A percentile compares a stretch with the other conserved stretches of the same genome.
Evolutionary conservation across 371 early-diverging fungal genomes (phyloP).

Genomic region (Mortierella sp.): DNA sequence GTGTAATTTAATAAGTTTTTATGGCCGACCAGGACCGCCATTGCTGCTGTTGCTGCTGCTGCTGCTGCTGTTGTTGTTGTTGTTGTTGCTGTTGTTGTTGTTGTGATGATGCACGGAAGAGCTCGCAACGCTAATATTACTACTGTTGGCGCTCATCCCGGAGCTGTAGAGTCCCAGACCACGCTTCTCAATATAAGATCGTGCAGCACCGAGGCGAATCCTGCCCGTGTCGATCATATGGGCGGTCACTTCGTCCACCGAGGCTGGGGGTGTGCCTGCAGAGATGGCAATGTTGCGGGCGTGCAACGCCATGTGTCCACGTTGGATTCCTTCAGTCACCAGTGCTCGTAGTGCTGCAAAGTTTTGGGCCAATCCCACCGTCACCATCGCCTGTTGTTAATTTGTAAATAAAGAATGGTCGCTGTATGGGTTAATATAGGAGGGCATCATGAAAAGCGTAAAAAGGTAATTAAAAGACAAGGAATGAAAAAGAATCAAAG

Average conservation of each 20-base stretch:
- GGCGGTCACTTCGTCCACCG: conserved; percentile 71
- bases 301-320: conserved; percentile 78
- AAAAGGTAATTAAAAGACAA: neutral
- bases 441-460: neutral
- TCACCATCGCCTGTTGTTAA: conserved; percentile 62
- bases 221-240: conserved; percentile 75
- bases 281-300: conserved; percentile 79
- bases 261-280: conserved; percentile 74
- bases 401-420: neutral
- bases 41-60: neutral
- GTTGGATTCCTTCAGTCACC: conserved; percentile 78
- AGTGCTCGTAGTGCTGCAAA: conserved; percentile 82
- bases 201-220: conserved; percentile 67
- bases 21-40: neutral
- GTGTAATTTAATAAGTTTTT: neutral
- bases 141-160: conserved; percentile 22
- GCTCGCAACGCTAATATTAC: conserved; percentile 16
- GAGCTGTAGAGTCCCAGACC: conserved; percentile 31
- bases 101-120: neutral
- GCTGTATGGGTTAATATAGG: no score
- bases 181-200: conserved; percentile 62
- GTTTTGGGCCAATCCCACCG: conserved; percentile 79
- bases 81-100: neutral
- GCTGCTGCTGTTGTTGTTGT: neutral
- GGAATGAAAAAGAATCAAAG: neutral